Base-by-base conservation (phyloP, 768 basidiomycete species). In the Galerina marginata region DNA sequence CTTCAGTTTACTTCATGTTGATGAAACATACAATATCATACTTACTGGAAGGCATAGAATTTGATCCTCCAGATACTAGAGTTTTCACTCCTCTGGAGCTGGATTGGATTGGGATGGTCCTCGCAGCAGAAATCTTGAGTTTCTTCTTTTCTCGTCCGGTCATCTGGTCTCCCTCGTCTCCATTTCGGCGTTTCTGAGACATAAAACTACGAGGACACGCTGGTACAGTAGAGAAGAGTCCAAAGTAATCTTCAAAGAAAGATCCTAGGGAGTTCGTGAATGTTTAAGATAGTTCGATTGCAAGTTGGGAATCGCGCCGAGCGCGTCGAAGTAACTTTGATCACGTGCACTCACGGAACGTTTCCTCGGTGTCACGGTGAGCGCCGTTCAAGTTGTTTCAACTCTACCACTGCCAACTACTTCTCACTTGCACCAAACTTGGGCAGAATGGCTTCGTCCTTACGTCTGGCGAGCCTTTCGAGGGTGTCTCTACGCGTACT, bases 121-220 rank as follows among this genome's bases (percentile, higher is more conserved):
- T 84, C 9, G 91, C 89, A 52, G 74, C 76, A 14, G 77, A 76
- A 14, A 90, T 75, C 70, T 87, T 92, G 48, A 81, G 75, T 71
- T 89, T 93, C 78, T 94, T 93, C 70, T 81, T 85, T 59, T 88
- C 85, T 48, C 86, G 76, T 48, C 77, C 75, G 16, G 75, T 76
- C 51, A 72, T 63, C 52, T 79, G 75, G 26, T 76, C 72, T 15
- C 23, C 65, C 4, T 45, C 63, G 3, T 59, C 65, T 20, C 68
- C 67, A 53, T 73, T 74, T 64, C 75, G 77, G 47, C 83, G 77
- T 67, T 83, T 83, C 56, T 42, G 67, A 9, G 68, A 56, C 69
- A 71, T 69, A 16, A 16, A 20, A 37, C 16, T 20, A 42, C 6
- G 11, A 33, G n/a, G 6, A 16, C 40, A 6, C 39, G 16, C 11